Base-by-base conservation (phyloP, 371 early-diverging fungal genomes). In the Mucor circinelloides region DNA sequence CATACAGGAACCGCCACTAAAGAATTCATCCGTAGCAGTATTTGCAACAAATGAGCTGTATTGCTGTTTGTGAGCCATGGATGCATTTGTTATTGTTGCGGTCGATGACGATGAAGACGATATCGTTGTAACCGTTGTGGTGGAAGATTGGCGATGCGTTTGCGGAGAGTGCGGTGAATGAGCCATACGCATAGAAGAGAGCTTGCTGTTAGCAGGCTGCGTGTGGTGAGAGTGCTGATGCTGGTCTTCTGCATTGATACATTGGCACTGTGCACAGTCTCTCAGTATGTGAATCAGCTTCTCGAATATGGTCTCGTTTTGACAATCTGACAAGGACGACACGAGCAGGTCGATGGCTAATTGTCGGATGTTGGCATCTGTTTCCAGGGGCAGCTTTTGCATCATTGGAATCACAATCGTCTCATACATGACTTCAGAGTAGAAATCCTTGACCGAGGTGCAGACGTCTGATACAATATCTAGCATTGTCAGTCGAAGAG, bases 361-460 rank as follows among this genome's bases (percentile, higher is more conserved):
- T 19, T 82, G 83, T 2, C 86, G 79, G 9, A 92, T 66, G 12
- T 70, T 69, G 1, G 54, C 56, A 60, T 90, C 84, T 5, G 76
- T 80, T 63, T 92, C 92, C 6, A 66, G 67, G 17, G 73, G 74
- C 5, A 90, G 74, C 42, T 67, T 73, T n/a, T 80, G 81, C 59
- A 90, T 80, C 62, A 89, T 76, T 10, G 88, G 86, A 62, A 87
- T 73, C 15, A 93, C 81, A 10, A 90, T 81, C 7, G 72, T 73
- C 42, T 75, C 74, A 27, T 82, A 75, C 34, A 88, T 72, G 6
- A 75, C 76, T 32, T 87, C 81, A 8, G 76, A 66, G 69, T 88
- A 87, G 52, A 88, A 83, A 32, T 89, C 89, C 50, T 87, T 81
- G 25, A 84, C 78, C n/a, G 87, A 79, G 15, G 70, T 71, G 66